Evolutionary conservation across 139 green algal species (phyloP).

Genomic region (Monoraphidium neglectum): DNA sequence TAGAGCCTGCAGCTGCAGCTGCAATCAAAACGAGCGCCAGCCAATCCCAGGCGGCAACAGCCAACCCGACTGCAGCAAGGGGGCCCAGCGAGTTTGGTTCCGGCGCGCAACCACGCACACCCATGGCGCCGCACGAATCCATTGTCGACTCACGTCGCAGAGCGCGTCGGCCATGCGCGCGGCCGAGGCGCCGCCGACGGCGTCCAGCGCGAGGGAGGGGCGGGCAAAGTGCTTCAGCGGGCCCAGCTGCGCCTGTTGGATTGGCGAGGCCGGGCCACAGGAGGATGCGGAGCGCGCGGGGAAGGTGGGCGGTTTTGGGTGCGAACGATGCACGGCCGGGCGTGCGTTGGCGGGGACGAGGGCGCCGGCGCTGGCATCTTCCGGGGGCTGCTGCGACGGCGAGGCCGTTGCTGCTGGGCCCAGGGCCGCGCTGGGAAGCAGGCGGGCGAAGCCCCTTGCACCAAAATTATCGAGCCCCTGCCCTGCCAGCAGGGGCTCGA

Average conservation of each 20-base stretch:
- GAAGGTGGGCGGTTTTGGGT: not conserved
- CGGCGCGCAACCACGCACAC: too few relatives aligned
- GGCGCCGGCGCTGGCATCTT: not conserved
- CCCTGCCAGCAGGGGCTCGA: not conserved
- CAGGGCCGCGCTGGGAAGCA: too few relatives aligned
- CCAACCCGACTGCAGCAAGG: too few relatives aligned
- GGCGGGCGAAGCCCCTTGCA: too few relatives aligned
- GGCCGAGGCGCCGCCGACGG: slow-evolving; percentile 73
- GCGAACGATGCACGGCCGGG: not conserved
- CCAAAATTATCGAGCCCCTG: too few relatives aligned
- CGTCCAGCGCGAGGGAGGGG: slow-evolving; percentile 84
- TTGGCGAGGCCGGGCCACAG: not conserved
- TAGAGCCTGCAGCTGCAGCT: too few relatives aligned
- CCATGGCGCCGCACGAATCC: too few relatives aligned
- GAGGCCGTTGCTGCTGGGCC: not conserved
- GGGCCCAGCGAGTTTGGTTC: too few relatives aligned
- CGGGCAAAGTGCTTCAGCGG: slow-evolving; percentile 78
- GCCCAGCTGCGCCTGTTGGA: slow-evolving; percentile 63
- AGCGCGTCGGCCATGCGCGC: slow-evolving; percentile 67
- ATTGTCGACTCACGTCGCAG: slow-evolving; percentile 43
- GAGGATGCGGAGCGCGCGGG: not conserved
- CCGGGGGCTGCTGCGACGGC: not conserved
- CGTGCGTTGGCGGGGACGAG: not conserved
- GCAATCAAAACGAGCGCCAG: too few relatives aligned
- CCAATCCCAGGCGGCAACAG: too few relatives aligned